Evolutionary conservation across 108 stramenopile species (phyloP), one percentile per base, ranked within the genome.

Genomic region (Cyclostephanos invisitatus): DNA sequence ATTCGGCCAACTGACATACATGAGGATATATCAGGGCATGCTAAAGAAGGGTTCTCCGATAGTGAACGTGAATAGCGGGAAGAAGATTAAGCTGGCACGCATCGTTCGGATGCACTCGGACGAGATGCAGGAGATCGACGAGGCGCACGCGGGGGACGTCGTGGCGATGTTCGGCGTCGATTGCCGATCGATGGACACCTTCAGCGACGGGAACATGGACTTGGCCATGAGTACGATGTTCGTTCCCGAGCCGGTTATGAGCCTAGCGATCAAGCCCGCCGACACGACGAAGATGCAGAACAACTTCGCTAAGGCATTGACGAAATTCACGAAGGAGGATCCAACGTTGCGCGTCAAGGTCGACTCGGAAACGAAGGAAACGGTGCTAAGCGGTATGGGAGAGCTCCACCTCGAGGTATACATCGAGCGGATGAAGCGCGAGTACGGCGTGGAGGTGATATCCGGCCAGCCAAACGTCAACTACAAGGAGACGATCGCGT

Each of bases 91-190:
- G 70, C 85, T 99, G 27, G 93, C 97, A 11, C 91, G 98, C 14
- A 96, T 99, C 40, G 98, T 99, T 24, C 81, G 98, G 21, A 98
- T 99, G 99, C 98, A 99, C 80, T 92, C 97, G 9, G 87, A 98
- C 68, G 99, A 99, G 48, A 98, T 99, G 98, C 96, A 98, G 79
- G 99, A 99, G 44, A 97, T 99, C 60, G 91, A 95, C 25, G 86
- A 83, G 38, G 97, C 96, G 5, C 89, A 91, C 20, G 83, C 98
- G 11, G 99, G 99, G 25, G 99, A 99, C 69, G 98, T 99, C 47
- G 97, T 97, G n/a, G 99, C 98, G 48, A 98, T 98, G 89, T 99
- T 99, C 75, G 99, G 99, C 48, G 83, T 99, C 9, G 99, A 99
- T 65, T 99, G 99, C 67, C 84, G 89, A 24, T 93, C 91, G 9